Evolutionary conservation across 495 filamentous ascomycete species (phyloP), one percentile per base, ranked within the genome.

Genomic region (Lasiosphaeriaceae sp.): DNA sequence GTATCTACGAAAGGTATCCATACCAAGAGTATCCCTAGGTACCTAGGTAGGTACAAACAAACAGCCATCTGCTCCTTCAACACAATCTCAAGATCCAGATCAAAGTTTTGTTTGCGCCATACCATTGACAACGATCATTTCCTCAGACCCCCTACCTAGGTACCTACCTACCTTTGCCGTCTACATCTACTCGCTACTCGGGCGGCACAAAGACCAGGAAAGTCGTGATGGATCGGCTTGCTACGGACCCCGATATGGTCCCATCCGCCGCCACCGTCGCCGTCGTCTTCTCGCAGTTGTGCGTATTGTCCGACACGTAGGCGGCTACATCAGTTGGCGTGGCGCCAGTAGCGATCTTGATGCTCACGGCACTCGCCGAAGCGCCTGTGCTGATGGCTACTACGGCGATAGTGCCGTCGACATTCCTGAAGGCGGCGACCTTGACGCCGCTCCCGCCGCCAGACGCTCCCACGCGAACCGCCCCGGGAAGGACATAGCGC

Each of bases 401-500:
- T 0, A 80, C 69, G 0, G 72, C 75, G 11, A 80, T 54, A 26
- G 63, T 77, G 0, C 80, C 80, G 53, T 82, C 76, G 11, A 60
- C 60, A 50, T 83, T 84, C 62, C 57, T 61, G 54, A 80, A 84
- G 0, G 81, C 79, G 34, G 74, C 76, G 46, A 70, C 73, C 51
- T 70, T 70, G 19, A 83, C 62, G 41, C 71, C 61, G 22, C 65
- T n/a, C n/a, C n/a, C 65, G 29, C 16, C 57, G 12, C 29, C 71
- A 4, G 61, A 47, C 29, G 67, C 69, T 11, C 60, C 72, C 16
- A 79, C 62, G 19, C 78, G 58, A 2, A 72, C 55, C 11, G 81
- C 78, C 0, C 81, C 81, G 1, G 77, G 78, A 0, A 75, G 70
- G 46, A 82, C 74, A 66, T 77, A 82, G 23, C 77, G 66, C 17